These are phyloP conservation scores for Cladosporium sp. DNA, from an alignment of 2,329 filamentous ascomycete genomes.

Conservation along the genomic window DNA sequence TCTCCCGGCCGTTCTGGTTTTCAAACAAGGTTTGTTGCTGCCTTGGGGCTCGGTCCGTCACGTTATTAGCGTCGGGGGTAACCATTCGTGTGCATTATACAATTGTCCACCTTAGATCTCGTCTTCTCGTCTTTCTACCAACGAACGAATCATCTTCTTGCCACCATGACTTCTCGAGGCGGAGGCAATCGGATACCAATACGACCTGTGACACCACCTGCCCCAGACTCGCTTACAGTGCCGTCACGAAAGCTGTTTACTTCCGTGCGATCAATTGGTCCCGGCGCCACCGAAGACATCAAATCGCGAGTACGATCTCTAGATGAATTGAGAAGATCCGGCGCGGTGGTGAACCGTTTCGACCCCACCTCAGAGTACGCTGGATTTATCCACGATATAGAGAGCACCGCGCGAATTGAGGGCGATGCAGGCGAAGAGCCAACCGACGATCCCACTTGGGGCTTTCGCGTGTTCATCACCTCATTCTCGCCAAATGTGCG, in stretches of 20 bases:
- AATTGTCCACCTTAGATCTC: no score
- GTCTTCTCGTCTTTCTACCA: no score
- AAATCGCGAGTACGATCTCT: background rate
- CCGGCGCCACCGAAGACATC: background rate
- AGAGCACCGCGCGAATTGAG: background rate
- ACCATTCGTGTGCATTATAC: no score
- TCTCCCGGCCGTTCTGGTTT: no score
- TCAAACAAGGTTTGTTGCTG: no score
- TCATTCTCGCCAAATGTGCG: background rate
- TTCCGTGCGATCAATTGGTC: background rate
- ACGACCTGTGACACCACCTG: background rate
- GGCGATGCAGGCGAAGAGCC: background rate
- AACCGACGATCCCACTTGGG: background rate
- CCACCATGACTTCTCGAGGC: no score
- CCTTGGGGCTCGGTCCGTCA: no score
- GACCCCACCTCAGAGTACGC: no score
- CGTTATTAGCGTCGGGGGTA: no score
- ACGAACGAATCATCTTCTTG: no score
- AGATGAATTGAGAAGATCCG: background rate
- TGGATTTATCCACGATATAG: background rate
- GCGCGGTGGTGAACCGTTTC: no score
- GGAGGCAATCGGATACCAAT: background rate
- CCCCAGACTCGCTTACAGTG: background rate
- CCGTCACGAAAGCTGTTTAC: background rate
- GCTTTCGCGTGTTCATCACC: background rate